Conservation (phyloP, 805 yeast genomes). For the Candida quercuum region DNA sequence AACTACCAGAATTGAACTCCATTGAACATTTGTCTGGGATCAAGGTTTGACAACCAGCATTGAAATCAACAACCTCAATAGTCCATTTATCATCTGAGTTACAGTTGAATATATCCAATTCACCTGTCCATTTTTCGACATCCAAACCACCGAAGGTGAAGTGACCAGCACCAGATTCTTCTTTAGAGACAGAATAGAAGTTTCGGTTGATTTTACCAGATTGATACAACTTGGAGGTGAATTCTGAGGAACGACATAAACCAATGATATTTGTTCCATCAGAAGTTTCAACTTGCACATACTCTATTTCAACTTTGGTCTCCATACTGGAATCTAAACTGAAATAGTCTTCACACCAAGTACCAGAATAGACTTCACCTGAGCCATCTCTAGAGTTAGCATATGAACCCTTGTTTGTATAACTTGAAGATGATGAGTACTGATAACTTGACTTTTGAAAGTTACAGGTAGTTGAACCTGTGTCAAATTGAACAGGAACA, state of each 20-base stretch:
- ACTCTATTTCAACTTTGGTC: conserved; percentile 4
- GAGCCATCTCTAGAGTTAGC: conserved; percentile 5
- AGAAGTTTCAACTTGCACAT: conserved; percentile 6
- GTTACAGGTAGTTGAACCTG: conserved; percentile 5
- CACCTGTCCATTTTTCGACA: conserved; percentile 39
- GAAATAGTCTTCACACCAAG: conserved; percentile 7
- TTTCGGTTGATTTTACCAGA: conserved; percentile 8
- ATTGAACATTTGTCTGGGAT: conserved; percentile 8
- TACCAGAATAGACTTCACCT: conserved; percentile 8
- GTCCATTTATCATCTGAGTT: conserved; percentile 11
- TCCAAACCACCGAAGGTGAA: conserved; percentile 48
- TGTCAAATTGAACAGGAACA: conserved; percentile 8
- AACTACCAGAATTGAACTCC: conserved; percentile 14
- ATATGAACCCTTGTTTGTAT: background rate
- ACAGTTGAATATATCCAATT: conserved; percentile 19
- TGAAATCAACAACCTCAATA: conserved; percentile 19
- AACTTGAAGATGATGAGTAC: conserved; percentile 2
- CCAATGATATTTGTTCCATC: conserved; percentile 11
- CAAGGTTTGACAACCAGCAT: conserved; percentile 11
- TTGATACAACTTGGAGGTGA: conserved; percentile 6
- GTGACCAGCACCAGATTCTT: conserved; percentile 4
- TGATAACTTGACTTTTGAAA: conserved; percentile 4
- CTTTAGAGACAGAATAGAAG: conserved; percentile 13
- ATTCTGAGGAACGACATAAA: conserved; percentile 6
- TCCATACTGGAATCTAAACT: conserved; percentile 4